phyloP scores from a whole-genome alignment of 2,329 filamentous ascomycete genomes.

The Nigrospora osmanthi region DNA sequence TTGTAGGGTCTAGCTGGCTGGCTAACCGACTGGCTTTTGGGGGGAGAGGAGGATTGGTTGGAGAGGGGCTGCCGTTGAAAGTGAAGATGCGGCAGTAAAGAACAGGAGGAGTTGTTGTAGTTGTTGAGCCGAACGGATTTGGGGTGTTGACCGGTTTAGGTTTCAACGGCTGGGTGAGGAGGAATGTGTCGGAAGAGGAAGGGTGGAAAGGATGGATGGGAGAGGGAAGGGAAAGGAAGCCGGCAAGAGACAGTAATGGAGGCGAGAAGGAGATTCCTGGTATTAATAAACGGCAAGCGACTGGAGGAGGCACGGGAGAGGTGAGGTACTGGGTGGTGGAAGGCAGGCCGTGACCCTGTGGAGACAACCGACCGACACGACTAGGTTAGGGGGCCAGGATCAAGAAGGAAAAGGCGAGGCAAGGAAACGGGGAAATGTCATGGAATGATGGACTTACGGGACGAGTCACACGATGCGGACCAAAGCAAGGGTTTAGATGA shows the following conservation, averaged over 20 bases:
- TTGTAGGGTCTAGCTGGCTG: no score
- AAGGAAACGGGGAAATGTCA: neutral
- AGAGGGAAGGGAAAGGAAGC: neutral
- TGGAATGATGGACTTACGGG: neutral
- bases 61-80: no score
- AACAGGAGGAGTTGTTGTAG: no score
- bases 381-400: constrained; percentile 1
- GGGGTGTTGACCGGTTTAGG: no score
- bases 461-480: constrained; percentile 3
- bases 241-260: neutral
- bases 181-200: no score
- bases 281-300: constrained; percentile 1
- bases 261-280: constrained; percentile 2
- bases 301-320: neutral
- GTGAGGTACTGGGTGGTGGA: neutral
- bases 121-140: no score
- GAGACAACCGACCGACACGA: neutral
- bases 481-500: constrained; percentile 1
- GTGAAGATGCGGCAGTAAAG: no score
- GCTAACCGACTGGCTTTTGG: no score
- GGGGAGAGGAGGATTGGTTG: no score
- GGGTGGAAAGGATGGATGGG: neutral
- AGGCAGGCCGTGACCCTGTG: constrained; percentile 3
- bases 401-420: neutral
- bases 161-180: no score